Percentiles rank a stretch among this genome's conserved stretches.
Evolutionary conservation across 805 yeast genomes (phyloP).

Genomic region (Saccharomycopsis malanga): DNA sequence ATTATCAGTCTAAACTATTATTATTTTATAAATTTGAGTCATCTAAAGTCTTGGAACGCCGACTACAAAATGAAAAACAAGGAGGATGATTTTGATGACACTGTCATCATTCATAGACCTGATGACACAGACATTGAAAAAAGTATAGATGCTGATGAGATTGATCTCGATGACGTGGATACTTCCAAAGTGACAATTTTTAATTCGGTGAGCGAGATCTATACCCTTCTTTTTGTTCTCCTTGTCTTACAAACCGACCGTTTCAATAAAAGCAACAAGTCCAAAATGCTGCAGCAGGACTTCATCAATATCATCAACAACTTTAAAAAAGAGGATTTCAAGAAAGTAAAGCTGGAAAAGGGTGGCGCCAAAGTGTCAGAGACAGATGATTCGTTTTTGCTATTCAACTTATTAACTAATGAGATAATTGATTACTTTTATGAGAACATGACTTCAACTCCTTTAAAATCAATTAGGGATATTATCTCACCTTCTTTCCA

Average conservation of each 20-base stretch:
- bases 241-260: slow-evolving; percentile 70
- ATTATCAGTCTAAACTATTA: slow-evolving; percentile 50
- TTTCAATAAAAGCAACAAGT: slow-evolving; percentile 59
- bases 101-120: slow-evolving; percentile 8
- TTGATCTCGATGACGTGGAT: background rate
- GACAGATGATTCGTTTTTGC: slow-evolving; percentile 18
- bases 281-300: slow-evolving; percentile 59
- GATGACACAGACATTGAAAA: background rate
- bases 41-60: slow-evolving; percentile 9
- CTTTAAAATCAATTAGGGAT: slow-evolving; percentile 44
- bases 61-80: background rate
- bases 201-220: slow-evolving; percentile 42
- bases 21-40: slow-evolving; percentile 24
- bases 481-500: slow-evolving; percentile 18
- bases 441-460: slow-evolving; percentile 58
- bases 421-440: slow-evolving; percentile 50
- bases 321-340: slow-evolving; percentile 25
- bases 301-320: slow-evolving; percentile 43
- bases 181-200: slow-evolving; percentile 21
- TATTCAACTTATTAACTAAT: slow-evolving; percentile 29
- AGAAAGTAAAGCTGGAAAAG: slow-evolving; percentile 20
- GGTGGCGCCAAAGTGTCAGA: slow-evolving; percentile 8
- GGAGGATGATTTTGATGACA: slow-evolving; percentile 11
- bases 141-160: background rate
- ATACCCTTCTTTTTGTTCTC: slow-evolving; percentile 56